Base-by-base conservation (phyloP, 2,329 filamentous ascomycete genomes). In the Cryphonectria naterciae region DNA sequence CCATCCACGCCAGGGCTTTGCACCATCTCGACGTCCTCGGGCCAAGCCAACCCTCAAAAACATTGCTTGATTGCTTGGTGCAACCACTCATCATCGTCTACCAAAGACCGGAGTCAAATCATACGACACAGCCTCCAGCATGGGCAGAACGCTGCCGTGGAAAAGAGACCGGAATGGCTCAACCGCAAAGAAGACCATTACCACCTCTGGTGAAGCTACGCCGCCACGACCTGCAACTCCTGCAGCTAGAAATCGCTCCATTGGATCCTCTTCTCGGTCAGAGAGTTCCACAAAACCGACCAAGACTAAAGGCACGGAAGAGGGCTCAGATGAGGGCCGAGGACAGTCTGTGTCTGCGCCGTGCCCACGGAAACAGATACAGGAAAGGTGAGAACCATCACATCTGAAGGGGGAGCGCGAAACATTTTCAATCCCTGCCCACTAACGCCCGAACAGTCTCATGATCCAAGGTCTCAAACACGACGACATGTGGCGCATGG, bases 401-500 rank as follows among this genome's bases (percentile, higher is more conserved):
- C 46, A 2, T 37, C 10, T 62, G 15, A 11, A 22, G 4, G 37
- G 10, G 41, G 13, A 10, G 37, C 7, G 4, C 22, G 25, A 32
- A 15, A 17, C 37, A 22, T n/a, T 2, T 62, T 22, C 19, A 49
- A n/a, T 0, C 46, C 7, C 7, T 8, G 6, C 17, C 2, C n/a
- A 11, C 41, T 67, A 1, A 60, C 10, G 17, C 41, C 41, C 63
- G 32, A 56, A 25, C 68, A 90, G 88, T 41, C 85, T 85, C 77
- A 94, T 95, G 91, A 82, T 84, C 2, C 84, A 89, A 63, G 90
- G 89, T 2, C 79, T 87, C n/a, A 83, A 86, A 4, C 80, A 85
- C n/a, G 93, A 96, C 78, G 92, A 95, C 77, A 82, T 81, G 68
- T 95, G 89, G 79, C 90, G 92, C 76, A 95, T 95, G 91, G 93